Conservation (phyloP, 768 basidiomycete species). For the Tricholoma flavovirens region DNA sequence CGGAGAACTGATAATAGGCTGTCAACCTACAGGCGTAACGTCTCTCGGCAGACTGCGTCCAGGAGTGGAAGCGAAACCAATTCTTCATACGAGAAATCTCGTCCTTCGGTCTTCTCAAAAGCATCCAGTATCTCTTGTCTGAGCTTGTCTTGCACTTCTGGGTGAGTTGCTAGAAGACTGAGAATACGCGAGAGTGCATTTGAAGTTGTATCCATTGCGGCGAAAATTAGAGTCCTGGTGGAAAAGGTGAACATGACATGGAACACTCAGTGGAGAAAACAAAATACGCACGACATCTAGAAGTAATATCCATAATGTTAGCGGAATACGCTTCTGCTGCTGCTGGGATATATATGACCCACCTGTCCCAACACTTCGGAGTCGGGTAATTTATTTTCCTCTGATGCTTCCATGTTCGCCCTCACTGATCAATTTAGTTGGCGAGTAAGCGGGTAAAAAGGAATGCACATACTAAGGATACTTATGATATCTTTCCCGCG, state of each 20-base stretch:
- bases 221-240: conserved; percentile 22
- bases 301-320: background rate
- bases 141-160: conserved; percentile 28
- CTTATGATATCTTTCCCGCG: conserved; percentile 28
- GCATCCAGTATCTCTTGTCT: conserved; percentile 29
- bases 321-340: no score
- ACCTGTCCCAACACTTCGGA: conserved; percentile 32
- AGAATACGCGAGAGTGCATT: conserved; percentile 31
- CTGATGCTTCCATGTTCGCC: conserved; percentile 26
- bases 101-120: conserved; percentile 10
- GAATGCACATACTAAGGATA: conserved; percentile 13
- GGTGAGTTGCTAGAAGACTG: conserved; percentile 25
- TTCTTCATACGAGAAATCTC: conserved; percentile 31
- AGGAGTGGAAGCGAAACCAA: conserved; percentile 30
- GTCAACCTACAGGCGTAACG: conserved; percentile 29
- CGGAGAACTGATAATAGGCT: no score
- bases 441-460: background rate
- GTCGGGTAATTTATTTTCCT: conserved; percentile 28
- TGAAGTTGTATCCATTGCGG: conserved; percentile 42
- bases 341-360: background rate
- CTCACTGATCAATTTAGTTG: conserved; percentile 18
- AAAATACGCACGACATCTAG: conserved; percentile 10
- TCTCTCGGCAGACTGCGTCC: conserved; percentile 35
- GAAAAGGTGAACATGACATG: background rate
- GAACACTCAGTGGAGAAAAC: background rate